A percentile compares a stretch with the other conserved stretches of the same genome.
phyloP scores from a whole-genome alignment of 805 yeast genomes.

The Yarrowia phangngaensis region DNA sequence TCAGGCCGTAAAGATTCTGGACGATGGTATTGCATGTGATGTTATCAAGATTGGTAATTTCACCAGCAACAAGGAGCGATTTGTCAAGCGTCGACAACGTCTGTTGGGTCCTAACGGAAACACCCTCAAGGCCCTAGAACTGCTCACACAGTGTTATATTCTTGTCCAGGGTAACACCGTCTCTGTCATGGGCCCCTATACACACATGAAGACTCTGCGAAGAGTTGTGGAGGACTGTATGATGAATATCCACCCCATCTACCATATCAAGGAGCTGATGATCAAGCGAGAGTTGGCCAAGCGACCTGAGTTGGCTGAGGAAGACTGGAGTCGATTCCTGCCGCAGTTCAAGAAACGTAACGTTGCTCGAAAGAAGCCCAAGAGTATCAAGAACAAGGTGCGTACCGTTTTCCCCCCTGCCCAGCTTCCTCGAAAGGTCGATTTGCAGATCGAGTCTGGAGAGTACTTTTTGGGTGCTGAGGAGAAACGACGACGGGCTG shows the following conservation, averaged over 20 bases:
- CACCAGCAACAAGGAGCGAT: slow-evolving; percentile 87
- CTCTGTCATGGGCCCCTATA: slow-evolving; percentile 92
- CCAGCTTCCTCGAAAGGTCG: slow-evolving; percentile 94
- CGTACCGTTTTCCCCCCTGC: slow-evolving; percentile 99
- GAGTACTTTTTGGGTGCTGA: slow-evolving; percentile 89
- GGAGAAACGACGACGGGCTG: slow-evolving; percentile 68
- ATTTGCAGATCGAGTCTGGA: slow-evolving; percentile 95
- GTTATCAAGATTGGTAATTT: slow-evolving; percentile 90
- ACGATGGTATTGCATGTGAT: slow-evolving; percentile 93
- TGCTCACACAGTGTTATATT: slow-evolving; percentile 91
- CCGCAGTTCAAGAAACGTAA: slow-evolving; percentile 96
- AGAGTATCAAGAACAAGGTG: slow-evolving; percentile 65
- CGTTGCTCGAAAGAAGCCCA: slow-evolving; percentile 88
- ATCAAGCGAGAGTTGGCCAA: slow-evolving; percentile 91
- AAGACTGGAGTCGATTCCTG: slow-evolving; percentile 94
- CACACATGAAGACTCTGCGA: slow-evolving; percentile 86
- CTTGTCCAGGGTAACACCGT: slow-evolving; percentile 97
- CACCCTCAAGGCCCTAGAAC: slow-evolving; percentile 90
- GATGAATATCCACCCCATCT: slow-evolving; percentile 96
- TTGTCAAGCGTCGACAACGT: slow-evolving; percentile 92
- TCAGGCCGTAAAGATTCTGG: slow-evolving; percentile 86
- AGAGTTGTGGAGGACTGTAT: slow-evolving; percentile 97
- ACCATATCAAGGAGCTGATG: slow-evolving; percentile 95
- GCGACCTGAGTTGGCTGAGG: slow-evolving; percentile 91
- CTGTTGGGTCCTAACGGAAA: slow-evolving; percentile 96